Base-by-base conservation (phyloP, 2,329 filamentous ascomycete species). In the Sporothrix dimorphospora region DNA sequence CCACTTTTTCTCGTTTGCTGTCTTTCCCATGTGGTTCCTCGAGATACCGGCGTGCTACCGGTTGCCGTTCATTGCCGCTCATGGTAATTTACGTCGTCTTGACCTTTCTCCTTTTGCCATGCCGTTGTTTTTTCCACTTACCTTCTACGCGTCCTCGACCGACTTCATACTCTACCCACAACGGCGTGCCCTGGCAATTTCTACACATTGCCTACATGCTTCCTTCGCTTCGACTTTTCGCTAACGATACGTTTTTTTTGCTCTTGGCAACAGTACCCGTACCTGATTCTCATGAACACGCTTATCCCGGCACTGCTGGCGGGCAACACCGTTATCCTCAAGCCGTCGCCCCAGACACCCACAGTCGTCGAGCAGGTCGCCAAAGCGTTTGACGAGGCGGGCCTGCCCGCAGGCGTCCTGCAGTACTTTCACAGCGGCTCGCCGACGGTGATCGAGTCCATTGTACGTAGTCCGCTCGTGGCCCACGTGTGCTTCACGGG, bases 401-500 rank as follows among this genome's bases (percentile, higher is more conserved):
- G 95, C 11, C 86, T 98, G 47, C 94, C 94, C 27, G 81, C 90
- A 59, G 91, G 94, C 73, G 94, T 98, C 71, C 88, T 98, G 71
- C 95, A 98, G 82, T 94, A 93, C 81, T 94, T 98, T 83, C 95
- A 98, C 84, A 93, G 90, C 78, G 95, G 94, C 70, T 93, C 93
- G 66, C 90, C 92, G 34, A 84, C 84, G 61, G 87, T 91, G 73
- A 91, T 98, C 76, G 92, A 97, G 82, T 85, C 90, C 6, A 86
- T 98, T 59, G 90, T 97, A 67, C 88, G 91, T 67, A 89, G 93
- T 73, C 92, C 93, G 7, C 88, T 90, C 75, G 88, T 98, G 75
- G 88, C 91, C 70, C 87, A 94, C 45, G 89, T 98, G 69, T 97
- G 94, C 85, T 98, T 98, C 82, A 98, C 95, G 0, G 95, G 95